Evolutionary conservation across 2,329 filamentous ascomycete species (phyloP), one percentile per base, ranked within the genome.

Genomic region (Fusarium sp.): DNA sequence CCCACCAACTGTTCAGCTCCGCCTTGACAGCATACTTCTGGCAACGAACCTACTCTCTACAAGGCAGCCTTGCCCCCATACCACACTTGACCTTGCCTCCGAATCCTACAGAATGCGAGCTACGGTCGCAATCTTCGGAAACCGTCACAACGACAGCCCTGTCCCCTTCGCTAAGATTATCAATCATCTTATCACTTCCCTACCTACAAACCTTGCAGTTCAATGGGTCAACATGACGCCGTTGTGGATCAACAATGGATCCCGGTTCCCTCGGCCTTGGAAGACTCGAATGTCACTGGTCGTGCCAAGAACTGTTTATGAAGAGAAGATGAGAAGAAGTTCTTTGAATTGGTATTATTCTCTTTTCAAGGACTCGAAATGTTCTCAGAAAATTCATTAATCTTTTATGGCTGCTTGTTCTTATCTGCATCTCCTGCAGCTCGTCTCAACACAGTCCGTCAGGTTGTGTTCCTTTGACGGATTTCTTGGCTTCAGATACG

Each of bases 181-280:
- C 51, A 40, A 42, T 26, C 26, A 23, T 48, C 45, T 36, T 26
- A 49, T 52, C 45, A 39, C 45, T 56, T 53, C 43, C 58, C 39
- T 50, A 28, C 45, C 19, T 23, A 12, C 12, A 17, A 64, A 66
- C 65, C 61, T 69, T 66, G 62, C 56, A 49, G 46, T 53, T 69
- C 38, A 45, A 61, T 69, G 65, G 65, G 56, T 56, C 61, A 42
- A 46, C 28, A 69, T 62, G 65, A 69, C 65, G 61, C 61, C 23
- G 65, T 24, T 69, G 65, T 68, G 65, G 65, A 67, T 65, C 36
- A 58, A 42, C 42, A 56, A 65, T 69, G 65, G 65, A 66, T 50
- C 65, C 56, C 39, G 57, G 65, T 48, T 44, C 40, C 43, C 56
- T 61, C 65, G 56, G 51, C 45, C 14, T 52, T 42, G n/a, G 20